Evolutionary conservation across 495 filamentous ascomycete genomes (phyloP), one percentile per base, ranked within the genome.

Genomic region (Aspergillus saccharolyticus): DNA sequence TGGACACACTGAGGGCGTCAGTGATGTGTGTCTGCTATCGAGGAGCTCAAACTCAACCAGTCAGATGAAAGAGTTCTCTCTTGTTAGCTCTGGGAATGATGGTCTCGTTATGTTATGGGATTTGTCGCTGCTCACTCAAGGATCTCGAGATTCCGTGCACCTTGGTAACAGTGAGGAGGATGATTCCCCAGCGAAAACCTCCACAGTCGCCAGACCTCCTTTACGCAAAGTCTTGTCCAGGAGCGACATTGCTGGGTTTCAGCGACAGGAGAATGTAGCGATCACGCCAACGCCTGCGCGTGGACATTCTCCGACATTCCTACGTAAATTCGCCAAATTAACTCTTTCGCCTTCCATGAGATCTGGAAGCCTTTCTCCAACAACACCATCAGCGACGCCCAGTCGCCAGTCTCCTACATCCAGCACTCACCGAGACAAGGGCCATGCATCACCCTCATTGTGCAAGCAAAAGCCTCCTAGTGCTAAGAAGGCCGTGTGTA

Each of bases 1-100:
- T 80, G 95, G 94, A 15, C 94, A 98, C 66, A 95, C 90, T 0
- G 91, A 96, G 65, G 88, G 90, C 44, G 86, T 97, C 44, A 94
- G 89, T 44, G 91, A 88, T 65, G 80, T 92, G 42, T 77, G 84
- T n/a, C 68, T 97, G 14, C 62, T 96, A 4, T 87, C 90, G 59
- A 63, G 60, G 24, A 21, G 52, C 20, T 58, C 62, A 14, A 74
- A 74, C 3, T 70, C 79, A 1, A 73, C 82, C 9, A 65, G 71
- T 4, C 75, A 72, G 39, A 44, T 63, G 17, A 53, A 64, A 42
- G 70, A 73, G 50, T 74, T 80, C 22, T 84, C 73, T 48, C 67
- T 93, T 45, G 78, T 94, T 42, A 91, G 85, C 58, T 86, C 88
- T 25, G 90, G 90, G 17, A 83, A 88, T 17, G 90, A 96, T 68